A percentile compares a stretch with the other conserved stretches of the same genome.
Conservation (phyloP, 495 filamentous ascomycete species). For the Penicillium coffeae region DNA sequence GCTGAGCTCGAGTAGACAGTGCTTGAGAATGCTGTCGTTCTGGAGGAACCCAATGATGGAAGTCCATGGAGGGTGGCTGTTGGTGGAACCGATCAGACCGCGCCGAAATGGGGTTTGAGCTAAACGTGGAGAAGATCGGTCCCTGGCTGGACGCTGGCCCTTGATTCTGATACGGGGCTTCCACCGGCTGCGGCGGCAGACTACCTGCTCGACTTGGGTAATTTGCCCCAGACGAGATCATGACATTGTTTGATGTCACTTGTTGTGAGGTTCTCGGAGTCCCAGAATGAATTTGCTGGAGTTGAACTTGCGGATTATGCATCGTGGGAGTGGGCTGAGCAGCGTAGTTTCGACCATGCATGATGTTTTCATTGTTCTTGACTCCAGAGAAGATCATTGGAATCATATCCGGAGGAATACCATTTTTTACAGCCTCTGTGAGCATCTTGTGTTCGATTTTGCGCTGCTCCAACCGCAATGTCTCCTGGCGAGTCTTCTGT, state of each 20-base stretch:
- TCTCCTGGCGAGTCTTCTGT: slow-evolving; percentile 81
- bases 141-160: too few relatives aligned
- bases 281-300: too few relatives aligned
- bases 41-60: slow-evolving; percentile 13
- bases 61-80: slow-evolving; percentile 4
- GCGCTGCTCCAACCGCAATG: slow-evolving; percentile 71
- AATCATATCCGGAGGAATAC: slow-evolving; percentile 80
- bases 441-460: slow-evolving; percentile 82
- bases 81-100: not conserved
- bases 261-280: too few relatives aligned
- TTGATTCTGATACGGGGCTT: too few relatives aligned
- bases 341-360: too few relatives aligned
- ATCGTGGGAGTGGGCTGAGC: too few relatives aligned
- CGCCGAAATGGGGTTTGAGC: not conserved
- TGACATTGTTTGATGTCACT: too few relatives aligned
- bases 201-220: too few relatives aligned
- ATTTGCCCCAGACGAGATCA: too few relatives aligned
- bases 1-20: not conserved
- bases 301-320: too few relatives aligned
- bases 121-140: not conserved
- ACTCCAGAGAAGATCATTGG: slow-evolving; percentile 88
- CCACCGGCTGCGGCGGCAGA: too few relatives aligned
- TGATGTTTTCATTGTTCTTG: too few relatives aligned
- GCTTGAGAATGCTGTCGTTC: not conserved
- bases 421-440: slow-evolving; percentile 70